These are phyloP conservation scores for Rubia yunnanensis DNA, from an alignment of 257 asterid genomes.

Conservation along the genomic window DNA sequence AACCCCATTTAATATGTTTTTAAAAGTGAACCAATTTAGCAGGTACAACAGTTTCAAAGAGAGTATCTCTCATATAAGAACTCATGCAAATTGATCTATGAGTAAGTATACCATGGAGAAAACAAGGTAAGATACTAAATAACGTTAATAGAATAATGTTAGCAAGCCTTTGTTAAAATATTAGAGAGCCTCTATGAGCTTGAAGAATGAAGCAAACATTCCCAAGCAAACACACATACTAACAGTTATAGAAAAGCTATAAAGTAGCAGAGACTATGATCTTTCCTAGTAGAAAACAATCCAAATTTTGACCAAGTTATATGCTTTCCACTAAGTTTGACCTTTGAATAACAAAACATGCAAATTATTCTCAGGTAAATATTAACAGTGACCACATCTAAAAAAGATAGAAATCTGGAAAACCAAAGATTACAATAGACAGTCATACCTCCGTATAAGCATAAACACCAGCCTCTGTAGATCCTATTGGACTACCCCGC, in stretches of 20 bases:
- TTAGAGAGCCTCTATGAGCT: background rate
- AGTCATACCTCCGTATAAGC: constrained; percentile 77
- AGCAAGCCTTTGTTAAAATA: background rate
- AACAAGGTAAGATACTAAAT: background rate
- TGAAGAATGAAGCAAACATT: constrained; percentile 1
- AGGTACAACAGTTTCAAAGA: background rate
- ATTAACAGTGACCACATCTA: background rate
- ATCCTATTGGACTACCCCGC: constrained; percentile 74
- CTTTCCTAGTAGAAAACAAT: background rate
- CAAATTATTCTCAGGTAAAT: background rate
- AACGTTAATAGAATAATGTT: background rate
- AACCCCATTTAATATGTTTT: background rate
- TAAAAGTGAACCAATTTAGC: background rate
- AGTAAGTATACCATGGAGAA: background rate
- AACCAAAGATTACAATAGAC: background rate
- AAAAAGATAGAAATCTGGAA: background rate
- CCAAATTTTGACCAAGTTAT: background rate
- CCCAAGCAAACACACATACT: background rate
- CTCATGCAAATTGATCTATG: background rate
- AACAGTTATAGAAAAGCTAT: background rate
- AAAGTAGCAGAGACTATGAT: background rate
- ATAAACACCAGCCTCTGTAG: constrained; percentile 73
- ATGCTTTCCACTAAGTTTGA: background rate
- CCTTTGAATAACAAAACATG: background rate
- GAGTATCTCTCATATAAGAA: background rate